Evolutionary conservation across 371 early-diverging fungal genomes (phyloP), one percentile per base, ranked within the genome.

Genomic region (Mortierella sp.): DNA sequence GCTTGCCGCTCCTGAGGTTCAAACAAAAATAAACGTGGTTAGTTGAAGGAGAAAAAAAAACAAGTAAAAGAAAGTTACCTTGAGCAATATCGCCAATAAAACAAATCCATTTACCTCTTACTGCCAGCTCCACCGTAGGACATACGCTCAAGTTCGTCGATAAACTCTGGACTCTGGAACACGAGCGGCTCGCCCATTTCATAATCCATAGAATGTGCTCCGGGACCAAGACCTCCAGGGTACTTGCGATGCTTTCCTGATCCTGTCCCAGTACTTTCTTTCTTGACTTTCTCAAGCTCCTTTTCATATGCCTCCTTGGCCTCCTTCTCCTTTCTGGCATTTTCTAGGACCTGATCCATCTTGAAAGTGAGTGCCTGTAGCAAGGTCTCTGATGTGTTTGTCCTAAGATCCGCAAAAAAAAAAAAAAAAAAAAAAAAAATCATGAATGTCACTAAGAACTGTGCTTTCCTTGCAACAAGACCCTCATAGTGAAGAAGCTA

Each of bases 351-450:
- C 19, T 84, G 84, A 0, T 60, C 85, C 67, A 96, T 88, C 75
- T 87, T 86, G 46, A 81, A 74, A 69, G 91, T 92, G 43, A 95
- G 86, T 9, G 89, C 90, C n/a, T 75, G 80, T 64, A 92, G 72
- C 52, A 93, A 83, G 37, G 84, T 85, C 56, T 81, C 73, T 4
- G 89, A 87, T 7, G 81, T 85, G 18, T 65, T 63, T 25, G 85
- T 80, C 84, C 84, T 85, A 58, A 47, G 21, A 5, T 37, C 37
- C 37, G 37, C 9, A 37, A 3, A 3, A 37, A n/a, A n/a, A n/a
- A n/a, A n/a, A n/a, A n/a, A n/a, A n/a, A n/a, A 48, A 29, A 15
- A 53, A 43, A 26, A 37, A 9, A 29, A 45, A 23, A 52, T 25
- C 37, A 68, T 50, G 4, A 50, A 19, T 3, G 19, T 11, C 47